Percentiles rank a stretch among this genome's conserved stretches.
Evolutionary conservation across 2,329 filamentous ascomycete species (phyloP).

Genomic region (Sarocladium oryzae): DNA sequence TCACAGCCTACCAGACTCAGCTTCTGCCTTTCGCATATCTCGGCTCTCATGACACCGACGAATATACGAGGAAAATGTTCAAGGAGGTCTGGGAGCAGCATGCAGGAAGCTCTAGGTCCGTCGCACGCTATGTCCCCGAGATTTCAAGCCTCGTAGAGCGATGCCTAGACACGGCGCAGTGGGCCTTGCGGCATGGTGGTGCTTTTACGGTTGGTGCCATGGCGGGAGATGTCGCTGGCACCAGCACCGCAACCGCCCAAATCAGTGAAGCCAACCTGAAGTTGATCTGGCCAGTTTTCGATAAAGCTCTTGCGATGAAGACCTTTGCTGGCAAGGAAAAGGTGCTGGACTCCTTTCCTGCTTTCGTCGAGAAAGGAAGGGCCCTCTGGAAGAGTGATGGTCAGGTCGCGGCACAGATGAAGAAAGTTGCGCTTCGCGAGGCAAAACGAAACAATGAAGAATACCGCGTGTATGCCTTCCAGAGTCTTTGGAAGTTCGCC

Average conservation of each 20-base stretch:
- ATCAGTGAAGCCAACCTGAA: constrained; percentile 55
- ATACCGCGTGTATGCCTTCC: constrained; percentile 72
- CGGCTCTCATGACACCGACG: constrained; percentile 77
- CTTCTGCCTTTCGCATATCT: constrained; percentile 86
- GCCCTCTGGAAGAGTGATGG: constrained; percentile 48
- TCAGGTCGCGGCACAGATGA: constrained; percentile 56
- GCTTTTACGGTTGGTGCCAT: constrained; percentile 74
- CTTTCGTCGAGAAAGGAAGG: constrained; percentile 63
- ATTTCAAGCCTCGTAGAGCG: constrained; percentile 63
- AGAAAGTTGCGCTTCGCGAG: constrained; percentile 77
- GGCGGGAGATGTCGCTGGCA: constrained; percentile 57
- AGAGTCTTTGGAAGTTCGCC: constrained; percentile 66
- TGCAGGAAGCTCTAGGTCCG: constrained; percentile 75
- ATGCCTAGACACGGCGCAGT: constrained; percentile 73
- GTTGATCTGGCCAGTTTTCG: constrained; percentile 73
- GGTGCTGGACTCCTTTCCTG: constrained; percentile 71
- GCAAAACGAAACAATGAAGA: constrained; percentile 84
- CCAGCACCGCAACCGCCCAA: constrained; percentile 48
- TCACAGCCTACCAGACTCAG: constrained; percentile 66
- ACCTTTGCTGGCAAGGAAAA: constrained; percentile 90
- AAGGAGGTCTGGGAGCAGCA: constrained; percentile 84
- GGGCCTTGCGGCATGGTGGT: constrained; percentile 84
- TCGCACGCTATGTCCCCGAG: constrained; percentile 77
- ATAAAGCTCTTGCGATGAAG: constrained; percentile 77
- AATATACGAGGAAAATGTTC: constrained; percentile 73